phyloP scores from a whole-genome alignment of 192 early-diverging fungal genomes.

The Backusella parvicylindrica region DNA sequence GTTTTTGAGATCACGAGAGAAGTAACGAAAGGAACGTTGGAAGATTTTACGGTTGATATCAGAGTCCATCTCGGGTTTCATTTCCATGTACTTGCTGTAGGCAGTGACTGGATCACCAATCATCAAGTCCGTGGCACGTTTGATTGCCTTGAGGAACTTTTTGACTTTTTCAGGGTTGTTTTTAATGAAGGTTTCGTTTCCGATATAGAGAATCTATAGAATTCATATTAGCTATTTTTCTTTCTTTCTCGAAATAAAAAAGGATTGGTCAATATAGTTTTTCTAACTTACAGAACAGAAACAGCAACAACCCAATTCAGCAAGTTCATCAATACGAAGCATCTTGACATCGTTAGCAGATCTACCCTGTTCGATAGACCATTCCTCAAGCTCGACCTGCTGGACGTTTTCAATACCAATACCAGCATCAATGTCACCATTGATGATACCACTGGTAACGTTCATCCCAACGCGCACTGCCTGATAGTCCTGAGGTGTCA shows the following conservation, averaged over 20 bases:
- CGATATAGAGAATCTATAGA: conserved; percentile 56
- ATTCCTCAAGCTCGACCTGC: conserved; percentile 58
- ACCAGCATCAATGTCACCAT: conserved; percentile 58
- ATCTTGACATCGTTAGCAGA: conserved; percentile 49
- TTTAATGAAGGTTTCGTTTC: conserved; percentile 53
- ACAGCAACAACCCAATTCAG: conserved; percentile 62
- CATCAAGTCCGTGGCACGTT: conserved; percentile 50
- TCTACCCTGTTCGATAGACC: conserved; percentile 48
- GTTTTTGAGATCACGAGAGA: conserved; percentile 54
- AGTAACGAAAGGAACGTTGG: conserved; percentile 58
- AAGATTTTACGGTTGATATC: conserved; percentile 57
- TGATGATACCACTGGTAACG: conserved; percentile 56
- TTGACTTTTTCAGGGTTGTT: conserved; percentile 55
- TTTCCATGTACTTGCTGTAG: conserved; percentile 52
- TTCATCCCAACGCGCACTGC: conserved; percentile 70
- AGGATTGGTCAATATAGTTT: no score
- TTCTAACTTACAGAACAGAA: conserved; percentile 48
- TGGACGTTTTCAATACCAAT: conserved; percentile 67
- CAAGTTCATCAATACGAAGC: conserved; percentile 65
- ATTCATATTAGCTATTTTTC: not conserved
- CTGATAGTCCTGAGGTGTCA: conserved; percentile 48
- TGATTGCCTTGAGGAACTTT: conserved; percentile 52
- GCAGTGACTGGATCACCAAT: conserved; percentile 46
- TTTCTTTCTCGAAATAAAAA: not conserved
- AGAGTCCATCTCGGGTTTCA: conserved; percentile 54